Evolutionary conservation across 441 rosid species (phyloP), one percentile per base, ranked within the genome.

Genomic region (Gossypium schwendimanii): DNA sequence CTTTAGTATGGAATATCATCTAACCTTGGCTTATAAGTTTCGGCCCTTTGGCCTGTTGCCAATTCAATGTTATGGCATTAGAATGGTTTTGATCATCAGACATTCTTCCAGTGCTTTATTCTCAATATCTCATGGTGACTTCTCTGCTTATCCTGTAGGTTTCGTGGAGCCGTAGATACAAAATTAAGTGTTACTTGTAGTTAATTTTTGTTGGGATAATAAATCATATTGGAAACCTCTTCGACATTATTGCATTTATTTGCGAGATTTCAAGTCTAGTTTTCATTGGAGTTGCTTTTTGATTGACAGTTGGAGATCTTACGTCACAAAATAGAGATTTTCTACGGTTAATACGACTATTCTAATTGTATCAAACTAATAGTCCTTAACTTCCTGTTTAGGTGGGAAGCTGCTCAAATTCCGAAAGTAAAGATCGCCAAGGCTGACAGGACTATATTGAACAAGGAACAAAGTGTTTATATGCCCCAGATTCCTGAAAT

Each of bases 401-500:
- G 98, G 85, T 92, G 98, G 98, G 98, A 94, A 86, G 97, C 98
- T 68, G 82, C 88, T 71, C 89, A 66, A 60, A 76, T 90, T 80
- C 96, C 97, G 0, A 90, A 88, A 65, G 90, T 94, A 33, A 84
- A 74, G 73, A 88, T 89, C 63, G 96, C 90, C 65, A 87, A 89
- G 83, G 76, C 79, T 75, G 89, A 83, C 61, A 73, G 24, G 72
- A 79, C 73, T 73, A 83, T 84, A 75, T 47, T 76, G 62, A 66
- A 59, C 33, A 76, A 74, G 74, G 95, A 87, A 73, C 97, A 92
- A 73, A 90, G 89, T 73, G 80, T 79, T 66, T 90, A 94, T 76
- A 89, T 92, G 97, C 98, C 97, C 58, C 87, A 83, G 73, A 89
- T 94, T 74, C 91, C 95, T 52, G 97, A 87, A 74, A 92, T 92